A percentile compares a stretch with the other conserved stretches of the same genome.
phyloP scores from a whole-genome alignment of 2,329 filamentous ascomycete species.

The Alternaria sp. region DNA sequence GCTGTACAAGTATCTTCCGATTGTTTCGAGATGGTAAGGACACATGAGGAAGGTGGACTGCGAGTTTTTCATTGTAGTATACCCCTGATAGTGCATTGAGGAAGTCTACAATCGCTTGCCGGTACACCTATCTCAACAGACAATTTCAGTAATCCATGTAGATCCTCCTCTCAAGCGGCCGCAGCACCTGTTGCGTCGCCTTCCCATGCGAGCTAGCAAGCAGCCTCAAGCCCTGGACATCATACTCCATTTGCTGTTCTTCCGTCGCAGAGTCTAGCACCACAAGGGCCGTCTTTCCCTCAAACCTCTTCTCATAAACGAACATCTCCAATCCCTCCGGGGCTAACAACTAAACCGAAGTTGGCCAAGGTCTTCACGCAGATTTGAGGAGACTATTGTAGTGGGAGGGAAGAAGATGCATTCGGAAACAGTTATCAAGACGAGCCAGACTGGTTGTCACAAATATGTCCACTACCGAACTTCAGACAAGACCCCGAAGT shows the following conservation, averaged over 20 bases:
- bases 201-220: slow-evolving; percentile 58
- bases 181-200: slow-evolving; percentile 31
- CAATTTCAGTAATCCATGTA: slow-evolving; percentile 43
- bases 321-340: slow-evolving; percentile 63
- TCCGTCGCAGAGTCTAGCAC: slow-evolving; percentile 52
- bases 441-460: background rate
- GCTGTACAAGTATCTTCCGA: slow-evolving; percentile 69
- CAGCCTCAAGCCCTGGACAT: slow-evolving; percentile 32
- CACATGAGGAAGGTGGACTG: background rate
- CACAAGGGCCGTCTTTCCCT: slow-evolving; percentile 43
- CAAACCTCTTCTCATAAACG: slow-evolving; percentile 53
- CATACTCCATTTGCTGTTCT: slow-evolving; percentile 15
- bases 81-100: slow-evolving; percentile 20
- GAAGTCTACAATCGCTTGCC: slow-evolving; percentile 2
- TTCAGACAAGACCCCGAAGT: background rate
- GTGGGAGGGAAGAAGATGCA: background rate
- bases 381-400: background rate
- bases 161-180: slow-evolving; percentile 51
- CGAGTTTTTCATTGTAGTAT: slow-evolving; percentile 33
- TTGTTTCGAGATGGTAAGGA: slow-evolving; percentile 63
- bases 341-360: slow-evolving; percentile 64
- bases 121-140: background rate
- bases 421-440: background rate
- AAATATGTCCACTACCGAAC: background rate
- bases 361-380: slow-evolving; percentile 30